Conservation (phyloP, 129 eudicot genomes). For the Saposhnikovia divaricata region DNA sequence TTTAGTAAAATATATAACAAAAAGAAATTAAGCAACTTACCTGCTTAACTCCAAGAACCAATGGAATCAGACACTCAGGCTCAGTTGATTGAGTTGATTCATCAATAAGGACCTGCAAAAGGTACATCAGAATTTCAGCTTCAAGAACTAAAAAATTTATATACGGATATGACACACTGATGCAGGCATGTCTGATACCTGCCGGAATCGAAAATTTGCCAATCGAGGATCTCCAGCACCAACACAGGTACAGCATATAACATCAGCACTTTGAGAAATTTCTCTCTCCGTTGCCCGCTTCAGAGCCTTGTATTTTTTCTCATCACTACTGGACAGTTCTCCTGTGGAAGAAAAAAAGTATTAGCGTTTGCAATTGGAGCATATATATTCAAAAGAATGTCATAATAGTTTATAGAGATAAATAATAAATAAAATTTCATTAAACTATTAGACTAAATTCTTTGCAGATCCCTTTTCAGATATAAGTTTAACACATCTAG, state of each 20-base stretch:
- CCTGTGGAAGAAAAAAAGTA: conserved; percentile 27
- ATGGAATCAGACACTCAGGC: conserved; percentile 77
- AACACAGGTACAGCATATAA: conserved; percentile 83
- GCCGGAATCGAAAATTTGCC: conserved; percentile 77
- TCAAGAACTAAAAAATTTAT: neutral
- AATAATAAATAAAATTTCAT: neutral
- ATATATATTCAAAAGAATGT: neutral
- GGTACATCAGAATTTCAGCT: neutral
- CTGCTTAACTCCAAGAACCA: conserved; percentile 86
- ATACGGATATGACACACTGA: neutral
- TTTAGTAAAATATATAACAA: neutral
- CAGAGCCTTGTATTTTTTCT: conserved; percentile 71
- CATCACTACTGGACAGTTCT: conserved; percentile 78
- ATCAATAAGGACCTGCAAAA: conserved; percentile 69
- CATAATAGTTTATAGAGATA: neutral
- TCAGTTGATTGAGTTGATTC: conserved; percentile 85
- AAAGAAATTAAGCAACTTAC: conserved; percentile 16
- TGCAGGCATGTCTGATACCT: conserved; percentile 24
- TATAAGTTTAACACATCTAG: neutral
- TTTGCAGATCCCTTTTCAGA: neutral
- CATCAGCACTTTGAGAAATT: conserved; percentile 90
- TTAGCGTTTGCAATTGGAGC: neutral
- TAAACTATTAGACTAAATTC: neutral
- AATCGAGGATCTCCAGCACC: conserved; percentile 91
- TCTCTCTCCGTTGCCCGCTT: conserved; percentile 86